Evolutionary conservation across 306 rosid genomes (phyloP).

Genomic region (Arachis hypogaea): DNA sequence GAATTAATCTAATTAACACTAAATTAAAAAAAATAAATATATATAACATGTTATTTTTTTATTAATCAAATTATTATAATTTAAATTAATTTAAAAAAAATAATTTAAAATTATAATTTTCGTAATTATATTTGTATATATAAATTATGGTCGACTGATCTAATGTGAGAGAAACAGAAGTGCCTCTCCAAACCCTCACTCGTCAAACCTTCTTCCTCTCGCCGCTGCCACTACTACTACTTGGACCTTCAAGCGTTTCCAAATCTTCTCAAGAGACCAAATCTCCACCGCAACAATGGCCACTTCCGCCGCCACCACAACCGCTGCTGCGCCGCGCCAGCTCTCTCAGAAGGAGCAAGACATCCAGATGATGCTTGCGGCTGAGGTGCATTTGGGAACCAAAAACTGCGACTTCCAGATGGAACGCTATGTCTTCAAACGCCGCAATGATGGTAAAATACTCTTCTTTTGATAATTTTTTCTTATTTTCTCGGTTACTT

Average conservation of each 20-base stretch:
- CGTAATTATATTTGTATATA: too few relatives aligned
- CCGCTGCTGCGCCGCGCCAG: conserved; percentile 57
- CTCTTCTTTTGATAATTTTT: too few relatives aligned
- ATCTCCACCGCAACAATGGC: conserved; percentile 51
- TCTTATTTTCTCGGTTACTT: background rate
- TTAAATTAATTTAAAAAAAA: too few relatives aligned
- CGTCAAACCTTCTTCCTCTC: background rate
- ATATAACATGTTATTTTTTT: too few relatives aligned
- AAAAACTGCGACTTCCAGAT: conserved; percentile 84
- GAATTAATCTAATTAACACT: too few relatives aligned
- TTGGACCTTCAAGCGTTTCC: background rate
- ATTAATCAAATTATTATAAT: too few relatives aligned
- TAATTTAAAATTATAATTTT: too few relatives aligned
- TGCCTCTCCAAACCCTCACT: background rate
- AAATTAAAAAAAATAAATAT: too few relatives aligned
- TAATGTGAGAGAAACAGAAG: too few relatives aligned
- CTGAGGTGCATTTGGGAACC: conserved; percentile 91
- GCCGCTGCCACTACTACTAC: background rate
- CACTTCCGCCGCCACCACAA: conserved; percentile 21
- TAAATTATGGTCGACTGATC: too few relatives aligned
- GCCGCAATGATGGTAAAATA: conserved; percentile 75
- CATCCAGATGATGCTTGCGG: conserved; percentile 88
- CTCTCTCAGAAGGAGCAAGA: conserved; percentile 83
- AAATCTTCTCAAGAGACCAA: background rate
- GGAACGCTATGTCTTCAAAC: conserved; percentile 89